Evolutionary conservation across 2,329 filamentous ascomycete genomes (phyloP).

Genomic region (Botrytis galanthina): DNA sequence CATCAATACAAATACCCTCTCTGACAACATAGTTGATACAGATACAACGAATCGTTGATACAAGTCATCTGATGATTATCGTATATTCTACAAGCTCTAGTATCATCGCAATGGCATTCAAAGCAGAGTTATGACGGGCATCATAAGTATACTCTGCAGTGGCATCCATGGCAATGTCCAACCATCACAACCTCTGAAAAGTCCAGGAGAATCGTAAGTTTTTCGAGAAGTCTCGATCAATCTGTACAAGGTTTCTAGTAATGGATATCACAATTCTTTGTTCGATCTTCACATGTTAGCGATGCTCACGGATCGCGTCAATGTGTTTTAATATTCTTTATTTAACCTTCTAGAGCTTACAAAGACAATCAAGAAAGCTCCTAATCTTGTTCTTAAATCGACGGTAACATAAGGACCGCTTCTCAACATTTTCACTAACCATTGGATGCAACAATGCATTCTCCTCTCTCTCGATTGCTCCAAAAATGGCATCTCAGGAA

Average conservation of each 20-base stretch:
- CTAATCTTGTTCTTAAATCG: not conserved
- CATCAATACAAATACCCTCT: not conserved
- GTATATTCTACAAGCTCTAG: not conserved
- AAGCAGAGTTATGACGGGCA: not conserved
- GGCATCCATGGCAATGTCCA: not conserved
- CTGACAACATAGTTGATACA: not conserved
- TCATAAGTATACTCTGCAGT: not conserved
- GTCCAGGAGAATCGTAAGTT: not conserved
- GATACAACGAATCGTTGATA: not conserved
- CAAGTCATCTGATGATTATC: not conserved
- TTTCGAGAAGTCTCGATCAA: constrained; percentile 4
- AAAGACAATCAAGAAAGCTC: not conserved
- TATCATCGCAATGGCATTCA: not conserved
- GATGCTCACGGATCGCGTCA: not conserved
- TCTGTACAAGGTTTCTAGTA: not conserved
- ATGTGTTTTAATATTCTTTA: constrained; percentile 6
- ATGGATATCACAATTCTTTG: not conserved
- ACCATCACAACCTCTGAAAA: not conserved
- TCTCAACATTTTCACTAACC: not conserved
- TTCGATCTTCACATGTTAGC: not conserved
- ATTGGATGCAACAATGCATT: not conserved
- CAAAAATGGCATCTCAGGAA: constrained; percentile 10
- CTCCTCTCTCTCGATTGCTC: not conserved
- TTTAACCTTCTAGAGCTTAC: constrained; percentile 1
- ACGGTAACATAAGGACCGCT: not conserved